These are phyloP conservation scores for Zygoascus meyerae DNA, from an alignment of 1,139 yeast genomes.

Conservation along the genomic window DNA sequence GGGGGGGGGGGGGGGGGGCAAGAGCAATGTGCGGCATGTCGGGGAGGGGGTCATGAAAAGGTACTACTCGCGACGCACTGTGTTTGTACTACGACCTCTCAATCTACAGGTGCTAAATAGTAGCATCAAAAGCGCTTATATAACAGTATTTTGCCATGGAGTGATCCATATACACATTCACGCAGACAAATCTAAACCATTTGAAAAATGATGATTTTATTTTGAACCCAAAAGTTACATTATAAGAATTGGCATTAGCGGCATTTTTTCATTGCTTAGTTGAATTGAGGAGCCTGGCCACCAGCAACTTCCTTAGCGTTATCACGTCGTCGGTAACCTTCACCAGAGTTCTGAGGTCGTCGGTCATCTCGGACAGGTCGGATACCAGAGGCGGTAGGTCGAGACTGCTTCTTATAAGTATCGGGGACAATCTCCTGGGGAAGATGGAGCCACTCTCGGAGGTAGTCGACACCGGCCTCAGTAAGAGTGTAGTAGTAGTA, in stretches of 20 bases:
- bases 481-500: conserved; percentile 99
- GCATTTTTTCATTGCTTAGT: conserved; percentile 16
- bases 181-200: not conserved
- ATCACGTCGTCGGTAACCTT: conserved; percentile 40
- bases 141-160: too few species aligned
- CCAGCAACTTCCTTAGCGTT: conserved; percentile 33
- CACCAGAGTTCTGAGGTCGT: conserved; percentile 35
- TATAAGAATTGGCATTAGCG: conserved; percentile 5
- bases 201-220: conserved; percentile 2
- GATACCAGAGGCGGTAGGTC: conserved; percentile 59
- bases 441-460: conserved; percentile 96
- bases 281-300: conserved; percentile 32
- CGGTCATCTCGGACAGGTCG: conserved; percentile 28
- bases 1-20: too few species aligned
- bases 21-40: too few species aligned
- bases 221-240: conserved; percentile 6
- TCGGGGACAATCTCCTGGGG: conserved; percentile 99
- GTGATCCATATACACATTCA: too few species aligned
- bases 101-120: too few species aligned
- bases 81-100: too few species aligned
- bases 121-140: too few species aligned
- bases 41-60: too few species aligned
- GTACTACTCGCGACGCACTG: too few species aligned
- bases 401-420: conserved; percentile 94
- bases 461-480: conserved; percentile 98